Conservation (phyloP, 2,329 filamentous ascomycete genomes). For the Balansia obtecta region DNA sequence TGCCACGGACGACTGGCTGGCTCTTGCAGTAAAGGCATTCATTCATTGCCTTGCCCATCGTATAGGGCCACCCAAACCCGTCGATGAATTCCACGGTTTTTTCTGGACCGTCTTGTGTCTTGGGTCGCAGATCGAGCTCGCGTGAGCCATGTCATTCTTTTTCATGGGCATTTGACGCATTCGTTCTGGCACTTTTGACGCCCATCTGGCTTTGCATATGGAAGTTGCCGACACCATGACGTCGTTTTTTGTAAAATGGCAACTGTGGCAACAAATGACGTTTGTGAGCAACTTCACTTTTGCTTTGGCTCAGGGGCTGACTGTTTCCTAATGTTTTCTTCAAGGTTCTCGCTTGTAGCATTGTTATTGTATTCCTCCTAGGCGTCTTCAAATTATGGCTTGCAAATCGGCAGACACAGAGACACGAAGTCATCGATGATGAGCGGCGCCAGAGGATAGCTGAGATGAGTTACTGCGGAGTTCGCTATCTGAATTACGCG, state of each 20-base stretch:
- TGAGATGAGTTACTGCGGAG: slow-evolving; percentile 43
- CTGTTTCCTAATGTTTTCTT: neutral
- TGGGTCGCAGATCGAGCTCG: neutral
- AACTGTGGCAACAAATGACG: slow-evolving; percentile 79
- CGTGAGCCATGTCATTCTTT: slow-evolving; percentile 1
- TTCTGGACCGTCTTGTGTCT: neutral
- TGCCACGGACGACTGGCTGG: slow-evolving; percentile 5
- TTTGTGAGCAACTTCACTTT: slow-evolving; percentile 50
- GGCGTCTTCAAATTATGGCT: slow-evolving; percentile 58
- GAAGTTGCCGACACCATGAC: slow-evolving; percentile 13
- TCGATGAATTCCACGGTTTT: neutral
- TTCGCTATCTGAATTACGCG: slow-evolving; percentile 25
- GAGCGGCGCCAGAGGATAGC: slow-evolving; percentile 44
- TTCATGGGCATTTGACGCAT: neutral
- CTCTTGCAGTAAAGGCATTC: slow-evolving; percentile 5
- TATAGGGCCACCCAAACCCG: neutral
- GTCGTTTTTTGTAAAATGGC: slow-evolving; percentile 57
- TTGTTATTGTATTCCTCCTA: slow-evolving; percentile 55
- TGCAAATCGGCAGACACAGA: slow-evolving; percentile 41
- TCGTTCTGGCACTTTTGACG: neutral
- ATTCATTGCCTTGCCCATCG: neutral
- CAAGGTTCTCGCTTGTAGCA: slow-evolving; percentile 60
- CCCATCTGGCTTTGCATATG: slow-evolving; percentile 1
- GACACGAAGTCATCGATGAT: slow-evolving; percentile 52
- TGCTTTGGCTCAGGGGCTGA: too few relatives aligned